Conservation (phyloP, 1,139 yeast genomes). For the Yamadazyma taylorii region DNA sequence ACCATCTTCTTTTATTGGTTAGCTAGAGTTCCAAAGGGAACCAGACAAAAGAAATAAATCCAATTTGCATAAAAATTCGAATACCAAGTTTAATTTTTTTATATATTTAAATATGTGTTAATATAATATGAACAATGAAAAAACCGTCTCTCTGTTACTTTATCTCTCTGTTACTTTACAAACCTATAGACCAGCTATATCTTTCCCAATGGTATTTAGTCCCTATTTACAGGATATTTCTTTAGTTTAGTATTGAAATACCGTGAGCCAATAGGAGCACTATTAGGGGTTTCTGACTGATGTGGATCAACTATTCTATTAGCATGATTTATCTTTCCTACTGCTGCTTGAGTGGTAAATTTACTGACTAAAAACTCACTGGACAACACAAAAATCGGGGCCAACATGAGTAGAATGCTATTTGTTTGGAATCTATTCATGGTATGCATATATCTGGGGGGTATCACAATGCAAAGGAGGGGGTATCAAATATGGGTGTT, state of each 20-base stretch:
- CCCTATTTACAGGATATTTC: conserved; percentile 13
- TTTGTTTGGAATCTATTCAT: conserved; percentile 20
- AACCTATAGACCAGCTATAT: conserved; percentile 2
- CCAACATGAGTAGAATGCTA: conserved; percentile 23
- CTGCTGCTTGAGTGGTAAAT: conserved; percentile 21
- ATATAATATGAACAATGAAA: too few species aligned
- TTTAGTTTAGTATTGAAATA: conserved; percentile 17
- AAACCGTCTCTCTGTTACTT: too few species aligned
- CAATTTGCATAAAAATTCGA: neutral
- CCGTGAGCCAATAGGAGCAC: conserved; percentile 8
- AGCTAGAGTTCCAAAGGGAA: conserved; percentile 60
- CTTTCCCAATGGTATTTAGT: neutral
- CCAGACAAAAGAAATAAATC: conserved; percentile 4
- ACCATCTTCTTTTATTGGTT: conserved; percentile 58
- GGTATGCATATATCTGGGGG: neutral
- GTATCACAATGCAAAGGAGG: conserved; percentile 3
- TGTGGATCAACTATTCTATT: conserved; percentile 4
- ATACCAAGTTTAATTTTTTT: too few species aligned
- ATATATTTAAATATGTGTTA: neutral
- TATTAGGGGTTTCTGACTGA: neutral
- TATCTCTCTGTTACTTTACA: neutral
- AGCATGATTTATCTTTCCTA: conserved; percentile 14
- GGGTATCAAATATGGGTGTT: too few species aligned
- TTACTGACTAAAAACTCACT: conserved; percentile 25
- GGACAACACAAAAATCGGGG: conserved; percentile 26